Base-by-base conservation (phyloP, 768 basidiomycete species). In the Neoboletus subvelutipes region DNA sequence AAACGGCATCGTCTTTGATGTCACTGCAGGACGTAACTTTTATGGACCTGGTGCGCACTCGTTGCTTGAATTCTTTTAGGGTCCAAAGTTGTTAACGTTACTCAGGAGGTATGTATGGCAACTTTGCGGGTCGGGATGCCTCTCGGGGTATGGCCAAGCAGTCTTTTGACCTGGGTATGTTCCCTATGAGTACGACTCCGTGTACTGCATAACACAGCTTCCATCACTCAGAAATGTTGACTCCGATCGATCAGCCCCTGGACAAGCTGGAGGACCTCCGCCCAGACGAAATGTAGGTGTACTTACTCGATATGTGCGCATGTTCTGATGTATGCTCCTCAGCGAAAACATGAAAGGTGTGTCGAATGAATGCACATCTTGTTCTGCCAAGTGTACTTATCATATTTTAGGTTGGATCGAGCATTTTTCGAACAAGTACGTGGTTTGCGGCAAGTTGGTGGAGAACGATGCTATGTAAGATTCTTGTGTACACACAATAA, bases 121-220 rank as follows among this genome's bases (percentile, higher is more conserved):
- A 95, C 73, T 98, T 99, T 77, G 95, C 97, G 3, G 97, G 96
- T 6, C 76, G 95, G 48, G 96, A 99, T 74, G 96, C 96, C 2
- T 95, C 92, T 17, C 78, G 95, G 37, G 95, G 96, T 5, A 95
- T 98, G 91, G 96, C 96, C 8, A 97, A 95, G 74, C 95, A 98
- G 75, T 96, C 94, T 3, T 98, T 97, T 62, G 95, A 95, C 50
- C 31, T 77, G n/a, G 92, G 94, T 92, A 66, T 51, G 88, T 67
- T 8, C 41, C n/a, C 22, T 22, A 15, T 4, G 28, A 28, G 41
- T 50, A 18, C 24, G n/a, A 24, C 41, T 5, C 26, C 12, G 7
- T 36, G 31, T 36, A 33, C 52, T 43, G 18, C 47, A 24, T 52
- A 31, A 57, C 39, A 36, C 28, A 42, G 24, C 45, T 52, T 49